Evolutionary conservation across 2,329 filamentous ascomycete species (phyloP), one percentile per base, ranked within the genome.

Genomic region (Harringtonia lauricola): DNA sequence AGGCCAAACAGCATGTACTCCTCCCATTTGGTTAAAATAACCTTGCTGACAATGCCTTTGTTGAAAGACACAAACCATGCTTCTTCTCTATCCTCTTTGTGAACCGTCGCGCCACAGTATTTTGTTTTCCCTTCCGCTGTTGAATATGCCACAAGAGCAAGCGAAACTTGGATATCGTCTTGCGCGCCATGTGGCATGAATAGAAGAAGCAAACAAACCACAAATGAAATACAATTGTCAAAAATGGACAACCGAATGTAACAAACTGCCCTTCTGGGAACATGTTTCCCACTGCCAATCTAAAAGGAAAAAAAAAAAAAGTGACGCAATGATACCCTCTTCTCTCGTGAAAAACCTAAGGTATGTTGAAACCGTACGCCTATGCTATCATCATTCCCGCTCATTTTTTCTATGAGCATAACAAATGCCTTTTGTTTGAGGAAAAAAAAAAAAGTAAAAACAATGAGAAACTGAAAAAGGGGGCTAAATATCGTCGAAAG

Each of bases 281-380:
- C 8, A 9, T 33, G 24, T 10, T 26, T 26, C 24, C 24, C 24
- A 26, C 24, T 10, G 10, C 24, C 30, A 31, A 13, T 31, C 15
- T 19, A 19, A 35, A 35, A 17, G 4, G 15, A 33, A 33, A 33
- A 33, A 33, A 33, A n/a, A n/a, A n/a, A 33, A n/a, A 33, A 33
- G 15, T n/a, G 24, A 26, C 24, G 24, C 24, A 26, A 26, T 26
- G 24, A 26, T 26, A 26, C 29, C 18, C 9, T 22, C 17, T 39
- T 21, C 39, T 41, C 30, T 34, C 22, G 18, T 34, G 15, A 35
- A 49, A n/a, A 49, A 42, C 38, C 40, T 36, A 39, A 49, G 51
- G 50, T 49, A 51, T 53, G 51, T 53, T 53, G 51, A 53, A 53
- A 53, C 51, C 51, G 51, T 53, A 52, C 51, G 51, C 51, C 51